Evolutionary conservation across 2,329 filamentous ascomycete genomes (phyloP).

Genomic region (Claviceps cyperi): DNA sequence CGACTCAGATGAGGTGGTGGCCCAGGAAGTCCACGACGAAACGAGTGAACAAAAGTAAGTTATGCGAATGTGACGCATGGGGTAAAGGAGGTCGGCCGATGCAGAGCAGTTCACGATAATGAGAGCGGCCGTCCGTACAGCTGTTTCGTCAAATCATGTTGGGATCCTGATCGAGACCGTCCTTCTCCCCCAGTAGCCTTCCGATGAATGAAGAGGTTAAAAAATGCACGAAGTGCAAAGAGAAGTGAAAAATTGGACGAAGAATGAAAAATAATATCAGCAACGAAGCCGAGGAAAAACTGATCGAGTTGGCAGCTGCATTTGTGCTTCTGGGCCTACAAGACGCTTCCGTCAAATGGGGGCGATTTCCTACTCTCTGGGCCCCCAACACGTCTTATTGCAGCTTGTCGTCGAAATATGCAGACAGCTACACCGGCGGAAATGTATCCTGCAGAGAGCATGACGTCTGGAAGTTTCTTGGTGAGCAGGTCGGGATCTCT

Average conservation of each 20-base stretch:
- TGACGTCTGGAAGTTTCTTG: constrained; percentile 38
- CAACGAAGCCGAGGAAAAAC: constrained; percentile 11
- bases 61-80: not conserved
- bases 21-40: not conserved
- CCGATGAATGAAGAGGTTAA: not conserved
- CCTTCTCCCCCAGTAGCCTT: constrained; percentile 3
- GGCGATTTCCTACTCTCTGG: not conserved
- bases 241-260: not conserved
- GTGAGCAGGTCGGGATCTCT: constrained; percentile 37
- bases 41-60: not conserved
- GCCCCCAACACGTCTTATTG: not conserved
- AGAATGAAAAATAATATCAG: constrained; percentile 7
- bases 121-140: not conserved
- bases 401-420: not conserved
- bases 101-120: not conserved
- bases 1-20: not conserved
- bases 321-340: constrained; percentile 7
- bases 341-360: not conserved
- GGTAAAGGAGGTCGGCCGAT: not conserved
- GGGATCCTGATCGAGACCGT: not conserved
- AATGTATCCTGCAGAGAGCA: constrained; percentile 28
- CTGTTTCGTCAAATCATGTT: not conserved
- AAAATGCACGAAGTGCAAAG: not conserved
- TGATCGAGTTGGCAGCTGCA: constrained; percentile 8
- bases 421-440: constrained; percentile 11